Evolutionary conservation across 2,329 filamentous ascomycete genomes (phyloP), one percentile per base, ranked within the genome.

Genomic region (Pezicula neosporulosa): DNA sequence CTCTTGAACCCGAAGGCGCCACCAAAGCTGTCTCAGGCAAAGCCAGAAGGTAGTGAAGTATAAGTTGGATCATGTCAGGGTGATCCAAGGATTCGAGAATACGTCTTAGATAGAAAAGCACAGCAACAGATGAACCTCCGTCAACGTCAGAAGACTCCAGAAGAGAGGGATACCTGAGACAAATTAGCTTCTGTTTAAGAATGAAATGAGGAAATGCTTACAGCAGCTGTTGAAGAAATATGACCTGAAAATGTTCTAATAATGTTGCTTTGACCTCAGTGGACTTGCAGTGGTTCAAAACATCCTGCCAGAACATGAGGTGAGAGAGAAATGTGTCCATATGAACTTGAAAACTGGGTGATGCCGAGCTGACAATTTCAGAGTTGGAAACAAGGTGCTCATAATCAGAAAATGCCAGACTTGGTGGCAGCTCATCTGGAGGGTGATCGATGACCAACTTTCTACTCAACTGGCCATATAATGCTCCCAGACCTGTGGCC

Each of bases 81-180:
- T 97, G 91, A 56, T 97, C 90, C 13, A 99, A 77, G 1, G 90
- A 88, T 67, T 97, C 92, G 6, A 99, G 78, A 50, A 97, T 96
- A 39, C 89, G 87, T 52, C 89, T 87, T 35, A 99, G 77, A 68
- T 99, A 97, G 2, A 92, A 97, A 56, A 97, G 77, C 12, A 99
- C 94, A 3, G 94, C 94, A 19, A 97, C 91, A 1, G 94, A 96
- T 6, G 94, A 99, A 49, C 94, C 94, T 58, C 93, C 94, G 69
- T 97, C 93, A 37, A 95, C 89, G 72, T 99, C 94, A 1, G 94
- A 97, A 9, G 94, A 99, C 69, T 99, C 93, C 13, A 99, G 78
- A 30, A 99, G 77, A 1, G 95, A 99, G 2, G 94, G 94, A 67
- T 99, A 96, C 72, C 90, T 94, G 57, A 3, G 18, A 36, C 30